Base-by-base conservation (phyloP, 768 basidiomycete species). In the Naganishia friedmannii region DNA sequence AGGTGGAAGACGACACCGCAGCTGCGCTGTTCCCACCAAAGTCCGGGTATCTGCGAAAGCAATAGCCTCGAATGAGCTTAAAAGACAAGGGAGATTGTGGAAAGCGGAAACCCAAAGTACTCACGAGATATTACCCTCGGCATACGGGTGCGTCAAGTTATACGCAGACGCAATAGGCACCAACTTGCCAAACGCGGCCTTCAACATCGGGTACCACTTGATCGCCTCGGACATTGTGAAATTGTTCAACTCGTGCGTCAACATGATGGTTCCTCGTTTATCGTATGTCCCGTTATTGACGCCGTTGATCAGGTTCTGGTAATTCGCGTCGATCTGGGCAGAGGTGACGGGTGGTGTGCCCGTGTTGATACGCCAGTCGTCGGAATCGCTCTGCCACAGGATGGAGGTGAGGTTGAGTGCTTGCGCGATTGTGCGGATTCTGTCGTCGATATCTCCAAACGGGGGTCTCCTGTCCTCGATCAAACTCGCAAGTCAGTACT, bases 161-260 rank as follows among this genome's bases (percentile, higher is more conserved):
- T 69, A 70, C 26, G 76, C 78, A 0, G 73, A 58, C 17, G 75
- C 77, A 37, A 82, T 71, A 10, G 81, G 79, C 48, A 82, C 69
- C 48, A 76, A 46, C 31, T 72, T 74, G 15, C 17, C 7, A 73
- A 79, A 81, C 1, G 75, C 74, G 15, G 69, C 34, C 70, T 76
- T 75, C 66, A 81, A 75, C 65, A 66, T 63, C 37, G 77, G 74
- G 19, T 76, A 70, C 68, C 73, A 75, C 67, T 71, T 60, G 67
- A 74, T 37, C 21, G 69, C 45, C 37, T 80, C 75, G 15, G 55
- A 21, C 80, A 82, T 82, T 28, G 80, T 81, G 66, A 74, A 77
- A 72, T 79, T 80, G 73, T 74, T 76, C 13, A 80, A 65, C 72
- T 82, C 81, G 71, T 82, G 81, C 2, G 73, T 78, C 21, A 82